phyloP scores from a whole-genome alignment of 2,329 filamentous ascomycete species.

The Leptodontidium sp. region DNA sequence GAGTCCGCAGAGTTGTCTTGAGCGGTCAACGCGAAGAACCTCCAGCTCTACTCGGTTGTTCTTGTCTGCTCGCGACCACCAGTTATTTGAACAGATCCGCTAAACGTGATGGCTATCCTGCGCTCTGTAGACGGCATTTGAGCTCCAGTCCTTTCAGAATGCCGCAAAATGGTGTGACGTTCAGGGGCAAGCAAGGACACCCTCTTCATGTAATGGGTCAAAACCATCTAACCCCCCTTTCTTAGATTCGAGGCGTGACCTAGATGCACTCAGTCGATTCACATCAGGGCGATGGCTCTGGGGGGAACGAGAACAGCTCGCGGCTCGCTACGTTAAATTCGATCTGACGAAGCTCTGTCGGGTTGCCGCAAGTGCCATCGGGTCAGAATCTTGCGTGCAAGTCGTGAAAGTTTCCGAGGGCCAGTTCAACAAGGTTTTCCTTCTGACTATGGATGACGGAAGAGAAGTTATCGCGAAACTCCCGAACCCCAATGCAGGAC shows the following conservation, averaged over 20 bases:
- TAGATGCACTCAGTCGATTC: slow-evolving; percentile 1
- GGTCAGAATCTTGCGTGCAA: slow-evolving; percentile 31
- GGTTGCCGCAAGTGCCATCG: slow-evolving; percentile 42
- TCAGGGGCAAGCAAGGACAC: not conserved
- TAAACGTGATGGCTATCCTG: not conserved
- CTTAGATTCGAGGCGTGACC: not conserved
- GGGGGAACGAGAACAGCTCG: slow-evolving; percentile 6
- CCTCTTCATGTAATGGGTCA: not conserved
- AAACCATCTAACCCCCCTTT: not conserved
- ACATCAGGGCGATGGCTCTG: slow-evolving; percentile 7
- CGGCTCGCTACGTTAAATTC: slow-evolving; percentile 37
- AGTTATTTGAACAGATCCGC: not conserved
- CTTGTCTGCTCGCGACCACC: slow-evolving; percentile 6
- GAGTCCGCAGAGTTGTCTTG: slow-evolving; percentile 12
- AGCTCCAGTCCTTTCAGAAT: not conserved
- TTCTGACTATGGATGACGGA: slow-evolving; percentile 30
- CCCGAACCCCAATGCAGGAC: slow-evolving; percentile 28
- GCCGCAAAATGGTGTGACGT: not conserved
- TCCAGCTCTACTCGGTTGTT: not conserved
- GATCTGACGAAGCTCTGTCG: slow-evolving; percentile 47
- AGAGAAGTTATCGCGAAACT: slow-evolving; percentile 26
- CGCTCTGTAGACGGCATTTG: not conserved
- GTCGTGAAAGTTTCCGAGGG: slow-evolving; percentile 42
- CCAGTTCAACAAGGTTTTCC: slow-evolving; percentile 26
- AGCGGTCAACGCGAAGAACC: not conserved